Evolutionary conservation across 2,329 filamentous ascomycete species (phyloP), one percentile per base, ranked within the genome.

Genomic region (Ascochyta viciae-villosae): DNA sequence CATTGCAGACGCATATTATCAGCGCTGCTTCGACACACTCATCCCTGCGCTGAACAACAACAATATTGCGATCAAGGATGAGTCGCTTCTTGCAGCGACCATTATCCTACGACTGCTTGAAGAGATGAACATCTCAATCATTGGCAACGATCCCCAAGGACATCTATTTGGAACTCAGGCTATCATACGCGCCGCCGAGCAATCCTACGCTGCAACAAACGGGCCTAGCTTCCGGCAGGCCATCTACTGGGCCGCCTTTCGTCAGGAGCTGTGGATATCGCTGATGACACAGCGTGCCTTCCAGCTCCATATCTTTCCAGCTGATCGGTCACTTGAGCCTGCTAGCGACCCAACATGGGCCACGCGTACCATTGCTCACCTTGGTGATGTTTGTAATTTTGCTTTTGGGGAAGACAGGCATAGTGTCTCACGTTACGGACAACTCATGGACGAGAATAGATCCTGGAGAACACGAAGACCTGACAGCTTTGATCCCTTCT

Each of bases 261-360:
- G 73, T 10, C 74, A 76, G 44, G 74, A 76, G 50, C 54, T 76
- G 1, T 75, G 71, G 71, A 74, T 75, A 23, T 73, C 72, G 12
- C 52, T 75, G 12, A 75, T 74, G 72, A 70, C 72, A 1, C 73
- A 74, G 39, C 68, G 71, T 29, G 67, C 73, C 8, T 74, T 74
- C 34, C 71, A 73, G 31, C 41, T 74, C 15, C 71, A 75, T 37
- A 74, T 75, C 4, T 74, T 74, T n/a, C 70, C 71, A 2, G 70
- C 71, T 23, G 75, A 78, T 61, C 70, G 77, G 13, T 76, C 75
- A 0, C 70, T 77, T 7, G 73, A 76, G 47, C 71, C 74, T 15
- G 72, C 75, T 1, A 72, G 72, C 23, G 77, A 79, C 51, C 76
- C 75, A 4, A 67, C 74, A 6, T 79, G 76, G 77, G 76, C 77